These are phyloP conservation scores for Arthrinium puccinioides DNA, from an alignment of 2,329 filamentous ascomycete genomes.

Conservation along the genomic window DNA sequence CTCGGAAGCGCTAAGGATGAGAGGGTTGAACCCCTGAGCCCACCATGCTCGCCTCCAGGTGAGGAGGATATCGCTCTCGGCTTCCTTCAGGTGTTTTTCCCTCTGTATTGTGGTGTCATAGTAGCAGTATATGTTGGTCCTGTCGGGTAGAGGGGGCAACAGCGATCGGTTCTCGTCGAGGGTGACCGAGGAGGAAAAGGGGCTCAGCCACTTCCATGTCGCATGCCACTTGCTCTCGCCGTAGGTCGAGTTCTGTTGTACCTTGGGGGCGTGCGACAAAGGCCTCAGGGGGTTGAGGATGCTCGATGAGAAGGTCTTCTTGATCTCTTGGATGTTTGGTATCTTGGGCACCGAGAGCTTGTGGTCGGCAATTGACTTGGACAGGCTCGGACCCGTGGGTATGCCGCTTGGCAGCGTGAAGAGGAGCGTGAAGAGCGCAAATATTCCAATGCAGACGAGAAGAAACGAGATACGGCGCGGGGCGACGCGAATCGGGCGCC, in stretches of 20 bases:
- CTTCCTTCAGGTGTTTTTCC: constrained; percentile 56
- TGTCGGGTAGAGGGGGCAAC: constrained; percentile 65
- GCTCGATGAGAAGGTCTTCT: constrained; percentile 38
- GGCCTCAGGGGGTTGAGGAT: constrained; percentile 61
- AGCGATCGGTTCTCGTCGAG: constrained; percentile 78
- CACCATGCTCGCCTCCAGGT: constrained; percentile 94
- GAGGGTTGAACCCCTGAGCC: constrained; percentile 83
- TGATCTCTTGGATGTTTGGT: constrained; percentile 11
- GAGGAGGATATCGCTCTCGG: constrained; percentile 71
- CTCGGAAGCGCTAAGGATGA: constrained; percentile 73
- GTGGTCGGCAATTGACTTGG: constrained; percentile 38
- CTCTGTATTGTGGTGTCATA: constrained; percentile 65
- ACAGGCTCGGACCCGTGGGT: constrained; percentile 40
- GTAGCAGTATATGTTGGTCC: constrained; percentile 82
- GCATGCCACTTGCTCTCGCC: constrained; percentile 79
- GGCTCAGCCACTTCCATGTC: constrained; percentile 84
- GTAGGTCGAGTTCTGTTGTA: constrained; percentile 71
- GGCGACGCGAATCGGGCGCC: constrained; percentile 41
- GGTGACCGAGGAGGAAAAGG: constrained; percentile 75
- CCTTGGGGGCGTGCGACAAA: constrained; percentile 62
- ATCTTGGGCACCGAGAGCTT: constrained; percentile 43
- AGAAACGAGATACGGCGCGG: constrained; percentile 46
- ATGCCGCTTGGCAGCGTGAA: constrained; percentile 42
- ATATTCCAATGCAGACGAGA: constrained; percentile 41
- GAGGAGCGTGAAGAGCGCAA: constrained; percentile 47